These are phyloP conservation scores for Ophiostoma perfectum DNA, from an alignment of 2,329 filamentous ascomycete genomes.

Conservation along the genomic window DNA sequence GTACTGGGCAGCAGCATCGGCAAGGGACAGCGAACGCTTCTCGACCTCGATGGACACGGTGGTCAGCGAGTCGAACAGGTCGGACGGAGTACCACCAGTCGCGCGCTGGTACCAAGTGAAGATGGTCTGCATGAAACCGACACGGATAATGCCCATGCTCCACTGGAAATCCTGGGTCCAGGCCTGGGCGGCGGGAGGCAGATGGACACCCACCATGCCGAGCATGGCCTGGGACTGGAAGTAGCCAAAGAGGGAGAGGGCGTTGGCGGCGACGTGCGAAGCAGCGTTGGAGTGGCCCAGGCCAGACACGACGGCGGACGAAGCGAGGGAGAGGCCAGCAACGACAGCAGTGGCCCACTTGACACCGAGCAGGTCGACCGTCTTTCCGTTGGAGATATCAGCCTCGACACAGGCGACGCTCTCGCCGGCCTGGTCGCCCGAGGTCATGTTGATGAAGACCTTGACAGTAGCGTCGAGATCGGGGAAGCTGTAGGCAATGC, in stretches of 20 bases:
- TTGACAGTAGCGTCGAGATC: constrained; percentile 75
- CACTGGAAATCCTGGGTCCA: constrained; percentile 93
- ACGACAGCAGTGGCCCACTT: constrained; percentile 77
- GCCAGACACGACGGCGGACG: constrained; percentile 75
- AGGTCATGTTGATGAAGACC: constrained; percentile 64
- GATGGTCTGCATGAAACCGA: constrained; percentile 71
- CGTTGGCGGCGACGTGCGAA: constrained; percentile 78
- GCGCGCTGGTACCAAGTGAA: constrained; percentile 85
- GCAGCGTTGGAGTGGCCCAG: constrained; percentile 82
- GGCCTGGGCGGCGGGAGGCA: constrained; percentile 73
- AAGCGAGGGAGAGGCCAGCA: constrained; percentile 64
- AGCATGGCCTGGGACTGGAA: constrained; percentile 84
- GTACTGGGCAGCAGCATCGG: constrained; percentile 31
- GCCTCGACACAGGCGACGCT: constrained; percentile 75
- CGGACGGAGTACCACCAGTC: constrained; percentile 72
- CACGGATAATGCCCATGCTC: constrained; percentile 82
- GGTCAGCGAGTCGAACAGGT: constrained; percentile 62
- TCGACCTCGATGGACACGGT: constrained; percentile 70
- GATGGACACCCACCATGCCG: constrained; percentile 66
- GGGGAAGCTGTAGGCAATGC: constrained; percentile 74
- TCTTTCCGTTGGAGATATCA: constrained; percentile 74
- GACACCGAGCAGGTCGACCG: constrained; percentile 72
- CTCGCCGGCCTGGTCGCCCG: constrained; percentile 40
- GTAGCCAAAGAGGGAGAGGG: constrained; percentile 76
- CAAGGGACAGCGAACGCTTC: constrained; percentile 41